These are phyloP conservation scores for Penicillium fimorum DNA, from an alignment of 495 filamentous ascomycete species.

Conservation along the genomic window DNA sequence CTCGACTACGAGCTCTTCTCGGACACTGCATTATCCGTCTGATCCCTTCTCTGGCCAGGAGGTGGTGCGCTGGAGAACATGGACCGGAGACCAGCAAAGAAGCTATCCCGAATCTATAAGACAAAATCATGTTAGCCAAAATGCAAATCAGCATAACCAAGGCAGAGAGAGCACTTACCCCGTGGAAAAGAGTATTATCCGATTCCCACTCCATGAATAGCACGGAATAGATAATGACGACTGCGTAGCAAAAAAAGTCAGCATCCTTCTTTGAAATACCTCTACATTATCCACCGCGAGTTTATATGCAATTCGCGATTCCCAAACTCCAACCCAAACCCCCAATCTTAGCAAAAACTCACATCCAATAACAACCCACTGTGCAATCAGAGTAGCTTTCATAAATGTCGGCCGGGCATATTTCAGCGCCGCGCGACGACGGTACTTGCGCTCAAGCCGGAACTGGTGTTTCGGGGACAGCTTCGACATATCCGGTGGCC, in stretches of 20 bases:
- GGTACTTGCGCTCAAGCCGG: conserved; percentile 61
- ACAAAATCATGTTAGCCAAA: not conserved
- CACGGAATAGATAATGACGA: conserved; percentile 67
- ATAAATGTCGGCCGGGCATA: conserved; percentile 72
- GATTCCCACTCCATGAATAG: conserved; percentile 77
- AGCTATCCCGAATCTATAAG: conserved; percentile 36
- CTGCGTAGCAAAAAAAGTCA: conserved; percentile 38
- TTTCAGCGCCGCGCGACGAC: conserved; percentile 67
- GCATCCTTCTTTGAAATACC: conserved; percentile 1
- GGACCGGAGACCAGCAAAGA: conserved; percentile 35
- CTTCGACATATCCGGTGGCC: conserved; percentile 89
- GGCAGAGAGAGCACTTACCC: conserved; percentile 27
- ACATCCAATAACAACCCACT: conserved; percentile 68
- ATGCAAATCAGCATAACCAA: not conserved
- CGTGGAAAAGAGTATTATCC: conserved; percentile 60
- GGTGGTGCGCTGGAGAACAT: conserved; percentile 40
- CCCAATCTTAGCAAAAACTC: conserved; percentile 23
- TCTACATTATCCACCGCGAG: not conserved
- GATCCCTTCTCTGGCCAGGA: conserved; percentile 30
- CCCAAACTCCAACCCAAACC: not conserved
- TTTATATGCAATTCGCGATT: not conserved
- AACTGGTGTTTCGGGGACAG: conserved; percentile 83
- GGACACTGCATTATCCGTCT: conserved; percentile 8
- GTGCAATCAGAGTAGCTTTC: conserved; percentile 66
- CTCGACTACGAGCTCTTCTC: not conserved